A percentile compares a stretch with the other conserved stretches of the same genome.
Evolutionary conservation across 768 basidiomycete species (phyloP).

Genomic region (Boletus subparvulus): DNA sequence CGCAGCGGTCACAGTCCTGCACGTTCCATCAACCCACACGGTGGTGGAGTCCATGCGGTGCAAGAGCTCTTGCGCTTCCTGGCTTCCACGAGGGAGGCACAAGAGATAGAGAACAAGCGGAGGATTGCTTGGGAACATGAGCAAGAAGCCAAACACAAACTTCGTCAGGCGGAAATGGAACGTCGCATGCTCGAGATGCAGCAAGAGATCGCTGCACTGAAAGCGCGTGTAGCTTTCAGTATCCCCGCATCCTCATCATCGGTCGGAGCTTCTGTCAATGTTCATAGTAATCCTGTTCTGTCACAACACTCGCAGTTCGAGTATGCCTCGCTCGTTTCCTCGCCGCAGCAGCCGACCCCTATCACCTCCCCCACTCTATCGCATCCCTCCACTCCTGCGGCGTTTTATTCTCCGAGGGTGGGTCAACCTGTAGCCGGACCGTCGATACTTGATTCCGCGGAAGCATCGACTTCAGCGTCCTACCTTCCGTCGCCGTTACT

Average conservation of each 20-base stretch:
- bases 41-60: conserved; percentile 44
- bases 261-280: not conserved
- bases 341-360: conserved; percentile 31
- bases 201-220: conserved; percentile 49
- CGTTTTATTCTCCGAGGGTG: conserved; percentile 16
- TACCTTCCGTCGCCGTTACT: conserved; percentile 19
- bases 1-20: conserved; percentile 10
- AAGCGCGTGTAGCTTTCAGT: conserved; percentile 37
- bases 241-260: conserved; percentile 3
- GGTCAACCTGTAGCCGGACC: conserved; percentile 14
- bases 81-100: conserved; percentile 55
- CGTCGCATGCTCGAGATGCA: conserved; percentile 53
- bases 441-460: conserved; percentile 4
- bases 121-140: conserved; percentile 68
- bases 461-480: not conserved
- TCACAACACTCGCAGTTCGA: conserved; percentile 11
- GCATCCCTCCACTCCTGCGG: conserved; percentile 28
- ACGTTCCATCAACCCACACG: conserved; percentile 31
- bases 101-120: conserved; percentile 59
- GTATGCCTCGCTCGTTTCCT: conserved; percentile 2
- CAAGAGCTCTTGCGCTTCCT: conserved; percentile 63
- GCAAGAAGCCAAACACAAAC: conserved; percentile 58
- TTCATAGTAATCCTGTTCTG: not conserved
- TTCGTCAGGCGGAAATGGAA: conserved; percentile 60
- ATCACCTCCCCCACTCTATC: conserved; percentile 30